phyloP scores from a whole-genome alignment of 768 basidiomycete genomes.

The Pleurotus eryngii region DNA sequence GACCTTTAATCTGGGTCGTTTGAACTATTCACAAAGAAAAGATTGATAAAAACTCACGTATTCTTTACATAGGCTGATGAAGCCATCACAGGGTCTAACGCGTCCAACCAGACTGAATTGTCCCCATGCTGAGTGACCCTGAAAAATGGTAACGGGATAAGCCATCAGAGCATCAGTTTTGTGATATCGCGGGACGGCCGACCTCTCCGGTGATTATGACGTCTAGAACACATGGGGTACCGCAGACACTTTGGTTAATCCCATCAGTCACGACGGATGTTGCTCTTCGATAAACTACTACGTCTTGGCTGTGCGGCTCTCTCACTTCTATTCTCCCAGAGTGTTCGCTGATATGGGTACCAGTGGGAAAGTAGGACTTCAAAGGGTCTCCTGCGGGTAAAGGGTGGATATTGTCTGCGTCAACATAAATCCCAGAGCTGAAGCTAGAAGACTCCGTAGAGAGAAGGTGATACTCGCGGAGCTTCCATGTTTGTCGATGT shows the following conservation, averaged over 20 bases:
- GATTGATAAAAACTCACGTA: constrained; percentile 50
- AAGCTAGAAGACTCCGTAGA: constrained; percentile 23
- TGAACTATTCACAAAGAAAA: constrained; percentile 8
- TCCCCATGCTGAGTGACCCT: constrained; percentile 94
- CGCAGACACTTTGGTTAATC: constrained; percentile 14
- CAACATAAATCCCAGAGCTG: constrained; percentile 31
- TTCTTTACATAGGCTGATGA: constrained; percentile 80
- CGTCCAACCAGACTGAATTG: constrained; percentile 79
- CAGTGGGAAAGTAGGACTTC: constrained; percentile 56
- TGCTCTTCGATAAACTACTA: constrained; percentile 29
- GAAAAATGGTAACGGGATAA: constrained; percentile 5
- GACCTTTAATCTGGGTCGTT: constrained; percentile 36
- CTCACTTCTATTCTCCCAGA: constrained; percentile 44
- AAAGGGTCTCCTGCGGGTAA: constrained; percentile 60
- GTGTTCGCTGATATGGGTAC: constrained; percentile 46
- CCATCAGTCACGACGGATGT: background rate
- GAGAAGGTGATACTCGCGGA: constrained; percentile 70
- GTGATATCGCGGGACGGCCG: constrained; percentile 8
- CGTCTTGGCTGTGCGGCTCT: constrained; percentile 35
- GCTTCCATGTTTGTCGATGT: constrained; percentile 88
- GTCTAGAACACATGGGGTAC: constrained; percentile 39
- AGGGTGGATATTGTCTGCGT: constrained; percentile 28
- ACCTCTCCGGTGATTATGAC: constrained; percentile 78
- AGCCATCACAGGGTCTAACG: constrained; percentile 77
- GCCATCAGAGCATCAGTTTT: background rate